These are phyloP conservation scores for Plasmodiophora brassicae DNA, from an alignment of 208 protist genomes.

Conservation along the genomic window DNA sequence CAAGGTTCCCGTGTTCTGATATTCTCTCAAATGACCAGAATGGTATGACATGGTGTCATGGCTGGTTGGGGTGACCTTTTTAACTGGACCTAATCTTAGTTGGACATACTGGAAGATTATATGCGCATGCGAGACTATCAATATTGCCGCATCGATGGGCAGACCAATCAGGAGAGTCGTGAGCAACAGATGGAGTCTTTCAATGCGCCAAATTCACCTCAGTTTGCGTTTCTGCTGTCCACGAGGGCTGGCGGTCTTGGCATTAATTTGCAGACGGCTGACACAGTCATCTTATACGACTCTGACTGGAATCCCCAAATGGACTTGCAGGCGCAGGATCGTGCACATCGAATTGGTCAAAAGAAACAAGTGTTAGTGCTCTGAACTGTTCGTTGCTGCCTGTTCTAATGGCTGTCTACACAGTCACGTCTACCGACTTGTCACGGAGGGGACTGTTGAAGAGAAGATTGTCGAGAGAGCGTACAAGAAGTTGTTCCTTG, in stretches of 20 bases:
- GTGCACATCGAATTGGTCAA: conserved; percentile 88
- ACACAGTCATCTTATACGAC: conserved; percentile 97
- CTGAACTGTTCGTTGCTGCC: background rate
- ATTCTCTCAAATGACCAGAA: conserved; percentile 90
- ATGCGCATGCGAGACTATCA: background rate
- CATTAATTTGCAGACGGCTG: conserved; percentile 95
- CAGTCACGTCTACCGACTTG: conserved; percentile 51
- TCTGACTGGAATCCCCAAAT: conserved; percentile 96
- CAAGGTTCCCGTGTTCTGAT: conserved; percentile 86
- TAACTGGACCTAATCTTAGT: conserved; percentile 37
- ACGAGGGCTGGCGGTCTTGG: conserved; percentile 94
- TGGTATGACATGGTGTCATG: conserved; percentile 14
- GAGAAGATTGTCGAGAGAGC: conserved; percentile 91
- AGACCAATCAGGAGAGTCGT: conserved; percentile 52
- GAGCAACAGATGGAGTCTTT: conserved; percentile 82
- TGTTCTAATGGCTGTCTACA: background rate
- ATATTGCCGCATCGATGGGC: conserved; percentile 72
- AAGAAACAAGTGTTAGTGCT: conserved; percentile 34
- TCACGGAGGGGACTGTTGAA: conserved; percentile 50
- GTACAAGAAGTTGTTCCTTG: conserved; percentile 92
- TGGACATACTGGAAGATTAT: conserved; percentile 76
- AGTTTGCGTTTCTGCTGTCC: conserved; percentile 92
- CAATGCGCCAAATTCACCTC: conserved; percentile 75
- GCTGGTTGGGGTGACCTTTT: background rate
- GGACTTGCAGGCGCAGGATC: conserved; percentile 95